phyloP scores from a whole-genome alignment of 805 yeast species.

The Lipomyces japonicus region DNA sequence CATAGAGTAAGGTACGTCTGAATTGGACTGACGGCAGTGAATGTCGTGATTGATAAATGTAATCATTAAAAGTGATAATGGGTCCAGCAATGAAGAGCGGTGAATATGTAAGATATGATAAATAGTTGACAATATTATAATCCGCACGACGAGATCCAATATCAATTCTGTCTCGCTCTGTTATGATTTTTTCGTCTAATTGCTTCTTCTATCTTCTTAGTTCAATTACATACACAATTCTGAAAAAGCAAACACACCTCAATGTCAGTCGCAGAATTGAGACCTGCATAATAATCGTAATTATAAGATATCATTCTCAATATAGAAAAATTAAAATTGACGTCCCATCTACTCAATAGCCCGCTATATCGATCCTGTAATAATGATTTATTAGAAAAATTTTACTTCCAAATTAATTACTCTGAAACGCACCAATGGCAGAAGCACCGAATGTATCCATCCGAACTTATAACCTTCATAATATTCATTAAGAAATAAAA shows the following conservation, averaged over 20 bases:
- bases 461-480: slow-evolving; percentile 55
- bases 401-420: too few species aligned
- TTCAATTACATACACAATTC: neutral
- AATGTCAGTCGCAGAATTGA: slow-evolving; percentile 11
- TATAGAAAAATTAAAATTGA: slow-evolving; percentile 84
- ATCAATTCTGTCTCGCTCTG: slow-evolving; percentile 62
- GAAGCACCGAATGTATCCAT: slow-evolving; percentile 41
- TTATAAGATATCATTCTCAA: slow-evolving; percentile 80
- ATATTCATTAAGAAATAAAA: slow-evolving; percentile 73
- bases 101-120: slow-evolving; percentile 75
- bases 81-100: slow-evolving; percentile 97
- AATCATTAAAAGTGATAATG: slow-evolving; percentile 87
- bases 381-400: too few species aligned
- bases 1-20: slow-evolving; percentile 57
- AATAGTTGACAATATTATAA: slow-evolving; percentile 61
- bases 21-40: slow-evolving; percentile 57
- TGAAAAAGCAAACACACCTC: slow-evolving; percentile 11
- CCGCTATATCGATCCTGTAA: slow-evolving; percentile 56
- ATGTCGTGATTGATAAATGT: slow-evolving; percentile 60
- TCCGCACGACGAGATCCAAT: slow-evolving; percentile 59
- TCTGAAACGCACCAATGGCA: slow-evolving; percentile 45
- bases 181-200: slow-evolving; percentile 29
- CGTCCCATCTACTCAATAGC: slow-evolving; percentile 89
- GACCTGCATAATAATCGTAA: slow-evolving; percentile 52
- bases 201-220: slow-evolving; percentile 18